Conservation (phyloP, 2,329 filamentous ascomycete species). For the Fragosphaeria purpurea region DNA sequence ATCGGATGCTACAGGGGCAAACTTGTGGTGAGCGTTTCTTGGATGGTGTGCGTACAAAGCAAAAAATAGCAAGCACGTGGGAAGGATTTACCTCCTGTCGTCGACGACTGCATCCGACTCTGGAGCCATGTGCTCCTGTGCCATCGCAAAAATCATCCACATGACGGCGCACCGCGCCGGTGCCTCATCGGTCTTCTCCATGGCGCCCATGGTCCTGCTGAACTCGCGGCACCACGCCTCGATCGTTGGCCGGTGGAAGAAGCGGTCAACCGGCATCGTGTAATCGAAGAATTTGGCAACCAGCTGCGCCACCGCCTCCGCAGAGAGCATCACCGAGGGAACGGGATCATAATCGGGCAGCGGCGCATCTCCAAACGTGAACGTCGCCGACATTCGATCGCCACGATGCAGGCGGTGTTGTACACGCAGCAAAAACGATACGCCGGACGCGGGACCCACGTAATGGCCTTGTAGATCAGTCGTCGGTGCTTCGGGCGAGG, state of each 20-base stretch:
- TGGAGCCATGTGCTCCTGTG: not conserved
- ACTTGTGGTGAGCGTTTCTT: not conserved
- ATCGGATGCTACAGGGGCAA: not conserved
- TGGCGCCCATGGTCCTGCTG: not conserved
- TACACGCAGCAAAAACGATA: not conserved
- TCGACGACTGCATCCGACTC: not conserved
- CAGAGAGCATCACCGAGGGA: not conserved
- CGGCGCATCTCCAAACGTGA: not conserved
- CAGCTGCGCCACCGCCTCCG: not conserved
- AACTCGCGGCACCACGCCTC: not conserved
- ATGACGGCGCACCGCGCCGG: not conserved
- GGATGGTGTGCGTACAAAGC: too few species aligned
- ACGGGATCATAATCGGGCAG: not conserved
- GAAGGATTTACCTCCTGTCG: not conserved
- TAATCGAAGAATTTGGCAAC: too few species aligned
- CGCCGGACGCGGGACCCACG: not conserved
- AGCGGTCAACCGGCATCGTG: too few species aligned
- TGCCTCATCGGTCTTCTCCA: not conserved
- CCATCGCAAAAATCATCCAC: not conserved
- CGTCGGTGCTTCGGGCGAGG: not conserved
- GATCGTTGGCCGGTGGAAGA: too few species aligned
- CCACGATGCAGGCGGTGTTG: not conserved
- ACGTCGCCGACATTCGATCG: not conserved
- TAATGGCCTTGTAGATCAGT: not conserved
- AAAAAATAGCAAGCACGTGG: too few species aligned